A percentile compares a stretch with the other conserved stretches of the same genome.
phyloP scores from a whole-genome alignment of 768 basidiomycete genomes.

The Pholiota microspora region DNA sequence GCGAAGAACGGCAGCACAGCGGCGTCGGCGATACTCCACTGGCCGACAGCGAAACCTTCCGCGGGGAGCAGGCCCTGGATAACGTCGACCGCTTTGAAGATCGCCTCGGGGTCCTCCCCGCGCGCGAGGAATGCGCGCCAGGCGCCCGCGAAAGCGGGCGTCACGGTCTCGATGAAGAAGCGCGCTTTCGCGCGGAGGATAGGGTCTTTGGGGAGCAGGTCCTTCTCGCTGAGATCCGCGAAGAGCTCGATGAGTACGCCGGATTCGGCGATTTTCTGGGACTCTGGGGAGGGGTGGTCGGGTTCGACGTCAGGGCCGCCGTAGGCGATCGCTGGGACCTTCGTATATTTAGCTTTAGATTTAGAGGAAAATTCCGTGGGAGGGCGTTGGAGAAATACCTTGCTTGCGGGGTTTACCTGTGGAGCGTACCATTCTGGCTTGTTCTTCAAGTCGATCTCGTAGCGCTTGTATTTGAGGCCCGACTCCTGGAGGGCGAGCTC shows the following conservation, averaged over 20 bases:
- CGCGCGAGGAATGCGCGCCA: constrained; percentile 34
- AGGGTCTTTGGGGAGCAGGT: constrained; percentile 53
- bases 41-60: constrained; percentile 43
- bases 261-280: constrained; percentile 62
- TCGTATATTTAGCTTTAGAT: background rate
- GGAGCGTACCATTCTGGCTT: constrained; percentile 72
- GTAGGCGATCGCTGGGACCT: constrained; percentile 61
- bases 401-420: constrained; percentile 64
- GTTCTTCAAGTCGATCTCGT: constrained; percentile 58
- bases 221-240: constrained; percentile 52
- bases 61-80: constrained; percentile 49
- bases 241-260: constrained; percentile 66
- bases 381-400: constrained; percentile 35
- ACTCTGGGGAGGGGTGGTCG: constrained; percentile 57
- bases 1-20: constrained; percentile 60
- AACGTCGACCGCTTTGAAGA: constrained; percentile 42
- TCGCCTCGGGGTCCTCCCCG: constrained; percentile 38
- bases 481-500: constrained; percentile 64
- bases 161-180: constrained; percentile 59
- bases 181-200: constrained; percentile 56
- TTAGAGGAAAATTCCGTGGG: background rate
- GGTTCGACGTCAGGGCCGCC: constrained; percentile 58
- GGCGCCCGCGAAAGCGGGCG: constrained; percentile 40
- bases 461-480: constrained; percentile 44
- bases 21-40: constrained; percentile 64